phyloP scores from a whole-genome alignment of 495 filamentous ascomycete genomes.

The Lophiostoma macrostomum region DNA sequence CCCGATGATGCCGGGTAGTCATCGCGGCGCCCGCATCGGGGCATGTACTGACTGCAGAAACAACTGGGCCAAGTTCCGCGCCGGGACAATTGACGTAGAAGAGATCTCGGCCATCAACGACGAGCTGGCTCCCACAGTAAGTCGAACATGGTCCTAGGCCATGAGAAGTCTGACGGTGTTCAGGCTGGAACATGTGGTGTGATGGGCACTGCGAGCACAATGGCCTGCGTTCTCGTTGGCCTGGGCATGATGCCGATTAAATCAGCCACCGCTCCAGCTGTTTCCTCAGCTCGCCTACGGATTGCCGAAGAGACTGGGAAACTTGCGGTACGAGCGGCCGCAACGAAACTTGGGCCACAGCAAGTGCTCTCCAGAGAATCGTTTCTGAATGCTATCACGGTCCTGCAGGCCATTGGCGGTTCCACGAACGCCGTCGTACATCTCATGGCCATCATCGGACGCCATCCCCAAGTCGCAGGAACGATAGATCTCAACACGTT shows the following conservation, averaged over 20 bases:
- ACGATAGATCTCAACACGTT: conserved; percentile 55
- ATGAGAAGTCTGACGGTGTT: too few relatives aligned
- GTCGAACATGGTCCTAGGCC: too few relatives aligned
- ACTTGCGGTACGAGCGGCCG: conserved; percentile 51
- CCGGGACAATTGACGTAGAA: too few relatives aligned
- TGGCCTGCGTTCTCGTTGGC: conserved; percentile 63
- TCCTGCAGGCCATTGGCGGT: conserved; percentile 67
- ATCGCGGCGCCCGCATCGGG: too few relatives aligned
- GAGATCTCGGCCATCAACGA: too few relatives aligned
- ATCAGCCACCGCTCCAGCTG: conserved; percentile 60
- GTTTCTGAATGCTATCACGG: conserved; percentile 65
- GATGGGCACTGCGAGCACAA: conserved; percentile 68
- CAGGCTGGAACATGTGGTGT: conserved; percentile 70
- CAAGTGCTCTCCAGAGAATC: conserved; percentile 57
- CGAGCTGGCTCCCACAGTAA: too few relatives aligned
- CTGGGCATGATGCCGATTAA: conserved; percentile 63
- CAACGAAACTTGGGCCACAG: conserved; percentile 49
- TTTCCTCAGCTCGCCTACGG: conserved; percentile 60
- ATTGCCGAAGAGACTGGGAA: conserved; percentile 63
- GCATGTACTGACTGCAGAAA: too few relatives aligned
- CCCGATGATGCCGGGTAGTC: too few relatives aligned
- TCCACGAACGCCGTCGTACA: conserved; percentile 69
- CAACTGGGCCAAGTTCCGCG: too few relatives aligned
- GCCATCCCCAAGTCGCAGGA: conserved; percentile 48
- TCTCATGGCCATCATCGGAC: conserved; percentile 51